phyloP scores from a whole-genome alignment of 805 yeast genomes.

The Ogataea trehalophila region DNA sequence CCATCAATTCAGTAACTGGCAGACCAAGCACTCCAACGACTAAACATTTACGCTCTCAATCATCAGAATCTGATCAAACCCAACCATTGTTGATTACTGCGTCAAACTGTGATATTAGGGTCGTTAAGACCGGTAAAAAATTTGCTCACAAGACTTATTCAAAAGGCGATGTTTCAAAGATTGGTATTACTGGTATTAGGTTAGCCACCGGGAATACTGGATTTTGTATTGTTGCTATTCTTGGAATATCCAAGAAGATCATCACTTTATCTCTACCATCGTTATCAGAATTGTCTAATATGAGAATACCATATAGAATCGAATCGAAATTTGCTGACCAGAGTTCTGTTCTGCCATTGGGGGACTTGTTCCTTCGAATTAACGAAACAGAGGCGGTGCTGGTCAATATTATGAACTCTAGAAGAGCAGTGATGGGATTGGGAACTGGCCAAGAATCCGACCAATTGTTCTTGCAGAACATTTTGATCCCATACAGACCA shows the following conservation, averaged over 20 bases:
- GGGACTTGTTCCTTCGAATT: conserved; percentile 53
- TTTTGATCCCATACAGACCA: conserved; percentile 75
- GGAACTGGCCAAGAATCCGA: conserved; percentile 37
- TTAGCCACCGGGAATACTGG: conserved; percentile 18
- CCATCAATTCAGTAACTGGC: conserved; percentile 58
- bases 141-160: conserved; percentile 59
- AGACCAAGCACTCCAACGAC: conserved; percentile 60
- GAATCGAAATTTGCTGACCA: conserved; percentile 37
- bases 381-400: conserved; percentile 51
- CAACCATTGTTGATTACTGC: conserved; percentile 58
- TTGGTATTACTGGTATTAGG: conserved; percentile 46
- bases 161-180: conserved; percentile 39
- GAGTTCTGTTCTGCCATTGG: conserved; percentile 39
- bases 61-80: conserved; percentile 39
- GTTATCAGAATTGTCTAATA: conserved; percentile 49
- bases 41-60: conserved; percentile 46
- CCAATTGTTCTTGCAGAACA: conserved; percentile 61
- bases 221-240: conserved; percentile 26
- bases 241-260: conserved; percentile 25
- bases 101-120: conserved; percentile 56
- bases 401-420: conserved; percentile 44
- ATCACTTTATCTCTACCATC: conserved; percentile 51
- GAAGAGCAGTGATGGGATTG: conserved; percentile 26
- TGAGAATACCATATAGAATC: conserved; percentile 40
- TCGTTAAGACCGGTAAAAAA: conserved; percentile 57